Evolutionary conservation across 164 flowering plant genomes (phyloP).

Genomic region (Cinnamomum micranthum): DNA sequence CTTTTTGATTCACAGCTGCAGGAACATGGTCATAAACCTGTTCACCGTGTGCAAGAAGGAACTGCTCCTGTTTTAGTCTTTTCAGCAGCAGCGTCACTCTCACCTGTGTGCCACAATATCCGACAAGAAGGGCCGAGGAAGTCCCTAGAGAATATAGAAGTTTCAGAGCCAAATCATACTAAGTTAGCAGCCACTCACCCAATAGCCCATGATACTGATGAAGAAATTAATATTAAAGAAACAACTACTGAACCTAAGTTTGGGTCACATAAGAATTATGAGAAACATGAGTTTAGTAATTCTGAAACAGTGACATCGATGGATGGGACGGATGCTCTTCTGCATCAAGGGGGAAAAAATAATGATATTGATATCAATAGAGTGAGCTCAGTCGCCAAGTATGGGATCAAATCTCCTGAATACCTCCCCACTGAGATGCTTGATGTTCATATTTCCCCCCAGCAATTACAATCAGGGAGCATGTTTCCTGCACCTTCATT

Average conservation of each 20-base stretch:
- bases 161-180: conserved; percentile 14
- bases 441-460: conserved; percentile 5
- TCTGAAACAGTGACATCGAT: conserved; percentile 13
- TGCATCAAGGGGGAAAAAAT: conserved; percentile 11
- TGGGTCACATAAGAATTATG: conserved; percentile 2
- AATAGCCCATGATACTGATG: conserved; percentile 10
- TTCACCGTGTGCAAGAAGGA: conserved; percentile 23
- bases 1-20: conserved; percentile 53
- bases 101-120: conserved; percentile 18
- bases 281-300: conserved; percentile 8
- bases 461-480: conserved; percentile 19
- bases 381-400: conserved; percentile 6
- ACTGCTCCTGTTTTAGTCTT: conserved; percentile 20
- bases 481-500: conserved; percentile 10
- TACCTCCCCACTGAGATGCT: neutral
- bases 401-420: conserved; percentile 3
- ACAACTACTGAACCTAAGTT: conserved; percentile 9
- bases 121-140: conserved; percentile 16
- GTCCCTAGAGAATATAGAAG: conserved; percentile 13
- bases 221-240: conserved; percentile 7
- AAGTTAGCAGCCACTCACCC: conserved; percentile 13
- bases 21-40: conserved; percentile 16
- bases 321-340: conserved; percentile 12
- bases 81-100: conserved; percentile 24
- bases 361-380: conserved; percentile 4